A percentile compares a stretch with the other conserved stretches of the same genome.
These are phyloP conservation scores for Solanum dulcamara DNA, from an alignment of 257 asterid genomes.

Conservation along the genomic window DNA sequence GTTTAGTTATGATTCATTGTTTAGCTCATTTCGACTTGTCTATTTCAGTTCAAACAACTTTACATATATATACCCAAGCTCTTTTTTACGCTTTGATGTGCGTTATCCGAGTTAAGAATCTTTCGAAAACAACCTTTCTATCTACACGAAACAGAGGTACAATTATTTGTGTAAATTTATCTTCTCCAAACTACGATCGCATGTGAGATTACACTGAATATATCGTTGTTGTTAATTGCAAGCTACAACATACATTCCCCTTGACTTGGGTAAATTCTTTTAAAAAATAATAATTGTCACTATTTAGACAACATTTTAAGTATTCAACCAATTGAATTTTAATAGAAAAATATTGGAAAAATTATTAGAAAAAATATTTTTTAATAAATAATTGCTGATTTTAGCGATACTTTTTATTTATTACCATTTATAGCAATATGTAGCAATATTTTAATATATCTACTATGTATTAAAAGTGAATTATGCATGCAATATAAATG, in stretches of 20 bases:
- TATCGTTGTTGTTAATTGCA: too few species aligned
- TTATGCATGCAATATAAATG: too few species aligned
- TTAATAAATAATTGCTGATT: too few species aligned
- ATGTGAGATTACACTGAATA: background rate
- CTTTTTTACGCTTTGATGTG: background rate
- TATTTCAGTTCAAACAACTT: too few species aligned
- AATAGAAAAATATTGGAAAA: background rate
- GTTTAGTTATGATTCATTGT: background rate
- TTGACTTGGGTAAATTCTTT: background rate
- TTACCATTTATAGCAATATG: too few species aligned
- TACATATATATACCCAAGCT: background rate
- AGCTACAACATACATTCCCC: background rate
- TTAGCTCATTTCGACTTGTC: background rate
- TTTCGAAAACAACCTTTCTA: background rate
- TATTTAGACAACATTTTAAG: background rate
- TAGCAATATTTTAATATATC: too few species aligned
- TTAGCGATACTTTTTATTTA: too few species aligned
- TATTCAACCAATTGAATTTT: background rate
- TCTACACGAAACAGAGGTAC: too few species aligned
- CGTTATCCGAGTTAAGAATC: background rate
- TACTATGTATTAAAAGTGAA: too few species aligned
- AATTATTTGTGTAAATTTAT: too few species aligned
- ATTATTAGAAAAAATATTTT: too few species aligned
- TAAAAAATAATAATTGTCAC: background rate
- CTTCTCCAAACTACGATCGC: too few species aligned